These are phyloP conservation scores for Prunella vulgaris DNA, from an alignment of 257 asterid genomes.

Conservation along the genomic window DNA sequence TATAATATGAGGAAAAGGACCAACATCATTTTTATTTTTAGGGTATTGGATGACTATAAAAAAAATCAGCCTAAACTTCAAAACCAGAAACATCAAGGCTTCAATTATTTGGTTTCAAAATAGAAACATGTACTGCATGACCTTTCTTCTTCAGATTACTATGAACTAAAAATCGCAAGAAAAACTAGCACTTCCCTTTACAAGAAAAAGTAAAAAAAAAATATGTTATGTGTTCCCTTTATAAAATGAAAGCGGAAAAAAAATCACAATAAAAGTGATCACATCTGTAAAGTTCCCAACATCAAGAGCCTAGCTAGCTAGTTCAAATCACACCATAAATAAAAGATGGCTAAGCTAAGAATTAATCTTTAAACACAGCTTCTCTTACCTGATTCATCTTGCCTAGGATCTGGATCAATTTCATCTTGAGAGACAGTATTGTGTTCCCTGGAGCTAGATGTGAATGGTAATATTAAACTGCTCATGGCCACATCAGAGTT, in stretches of 20 bases:
- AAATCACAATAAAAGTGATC: no score
- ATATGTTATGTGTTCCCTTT: background rate
- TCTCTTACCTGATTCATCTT: conserved; percentile 53
- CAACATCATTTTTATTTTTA: background rate
- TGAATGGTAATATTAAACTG: conserved; percentile 19
- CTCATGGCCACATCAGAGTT: conserved; percentile 32
- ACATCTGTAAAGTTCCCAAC: background rate
- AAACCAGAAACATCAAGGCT: background rate
- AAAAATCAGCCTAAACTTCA: background rate
- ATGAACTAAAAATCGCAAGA: background rate
- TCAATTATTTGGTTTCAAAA: background rate
- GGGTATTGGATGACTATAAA: background rate
- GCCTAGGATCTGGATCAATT: conserved; percentile 24
- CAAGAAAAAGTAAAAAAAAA: background rate
- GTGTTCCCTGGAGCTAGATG: conserved; percentile 31
- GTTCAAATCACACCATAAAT: background rate
- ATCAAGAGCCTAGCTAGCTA: no score
- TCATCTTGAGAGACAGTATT: conserved; percentile 33
- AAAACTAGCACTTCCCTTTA: background rate
- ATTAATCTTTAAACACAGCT: background rate
- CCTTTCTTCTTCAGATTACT: background rate
- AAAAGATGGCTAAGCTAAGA: background rate
- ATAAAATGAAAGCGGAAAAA: no score
- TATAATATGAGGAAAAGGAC: background rate
- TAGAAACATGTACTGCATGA: background rate